Base-by-base conservation (phyloP, 805 yeast genomes). In the Teunomyces funiuensis region DNA sequence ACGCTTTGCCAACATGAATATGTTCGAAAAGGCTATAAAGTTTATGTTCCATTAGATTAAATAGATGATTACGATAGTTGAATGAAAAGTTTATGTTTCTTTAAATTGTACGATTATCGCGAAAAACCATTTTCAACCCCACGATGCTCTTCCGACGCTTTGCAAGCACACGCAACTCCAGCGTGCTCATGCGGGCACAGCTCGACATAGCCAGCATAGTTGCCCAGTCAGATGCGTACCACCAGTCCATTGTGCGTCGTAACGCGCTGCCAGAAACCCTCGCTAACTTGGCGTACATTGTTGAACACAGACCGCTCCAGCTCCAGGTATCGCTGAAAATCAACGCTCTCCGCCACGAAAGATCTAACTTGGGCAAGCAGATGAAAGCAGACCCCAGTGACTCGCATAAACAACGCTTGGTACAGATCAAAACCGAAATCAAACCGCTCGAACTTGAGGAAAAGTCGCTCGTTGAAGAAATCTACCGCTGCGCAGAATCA, bases 401-500 rank as follows among this genome's bases (percentile, higher is more conserved):
- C 5, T 45, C 37, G n/a, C 41, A 52, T 27, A 42, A 47, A 33
- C 41, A 51, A 37, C 40, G 48, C 34, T 54, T 68, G 6, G 40
- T 46, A 19, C 52, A 48, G 3, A 48, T 60, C 20, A 69, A 70
- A 44, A 17, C 40, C 2, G 45, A 49, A 20, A 44, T 67, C n/a
- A 54, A 57, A 30, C 51, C 50, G 0, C 40, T 67, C 13, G 73
- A 67, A 37, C 33, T 41, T 3, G 44, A 53, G 37, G 48, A 54
- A 4, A 49, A 51, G 3, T 39, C 19, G 1, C 44, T 73, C 3
- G 72, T 78, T 13, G 56, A 63, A 5, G 51, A 57, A 3, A 58
- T 83, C 0, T 57, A 60, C 26, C 43, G 54, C 0, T 59, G 62
- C 10, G 76, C 78, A 1, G 80, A 76, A 7, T 56, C 67, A 0